Percentiles rank a stretch among this genome's conserved stretches.
Conservation (phyloP, 2,329 filamentous ascomycete species). For the Colletotrichum graminicola region DNA sequence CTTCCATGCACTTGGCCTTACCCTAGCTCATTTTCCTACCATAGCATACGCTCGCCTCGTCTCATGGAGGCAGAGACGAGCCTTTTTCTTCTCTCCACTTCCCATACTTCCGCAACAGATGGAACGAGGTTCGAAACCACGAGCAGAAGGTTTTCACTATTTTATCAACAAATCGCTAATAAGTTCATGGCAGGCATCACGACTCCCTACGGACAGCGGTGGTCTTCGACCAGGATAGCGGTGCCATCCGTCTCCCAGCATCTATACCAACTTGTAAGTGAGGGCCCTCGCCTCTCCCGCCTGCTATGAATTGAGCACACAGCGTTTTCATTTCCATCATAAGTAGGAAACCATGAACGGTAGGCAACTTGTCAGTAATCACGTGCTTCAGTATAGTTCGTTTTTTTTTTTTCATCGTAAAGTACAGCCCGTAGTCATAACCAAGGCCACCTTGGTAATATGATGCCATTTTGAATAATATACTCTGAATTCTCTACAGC, state of each 20-base stretch:
- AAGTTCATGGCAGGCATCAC: constrained; percentile 7
- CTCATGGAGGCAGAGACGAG: background rate
- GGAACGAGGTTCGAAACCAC: background rate
- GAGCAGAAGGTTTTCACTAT: background rate
- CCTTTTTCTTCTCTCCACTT: background rate
- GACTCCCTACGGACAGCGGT: background rate
- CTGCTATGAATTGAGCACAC: background rate
- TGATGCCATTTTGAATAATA: background rate
- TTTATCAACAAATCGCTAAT: constrained; percentile 15
- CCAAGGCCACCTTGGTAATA: background rate
- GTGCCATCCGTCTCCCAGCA: too few species aligned
- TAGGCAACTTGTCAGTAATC: background rate
- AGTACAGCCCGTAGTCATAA: background rate
- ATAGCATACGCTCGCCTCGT: background rate
- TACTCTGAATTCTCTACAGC: background rate
- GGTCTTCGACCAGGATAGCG: background rate
- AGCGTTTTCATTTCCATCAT: background rate
- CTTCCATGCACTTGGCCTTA: constrained; percentile 10
- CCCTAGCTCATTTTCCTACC: background rate
- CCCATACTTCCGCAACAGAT: constrained; percentile 10
- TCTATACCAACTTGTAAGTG: constrained; percentile 1
- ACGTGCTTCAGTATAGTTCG: background rate
- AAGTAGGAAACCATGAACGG: background rate
- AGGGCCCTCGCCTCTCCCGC: background rate
- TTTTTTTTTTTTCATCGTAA: background rate